Conservation (phyloP, 108 stramenopile species). For the Nitzschia inconspicua region DNA sequence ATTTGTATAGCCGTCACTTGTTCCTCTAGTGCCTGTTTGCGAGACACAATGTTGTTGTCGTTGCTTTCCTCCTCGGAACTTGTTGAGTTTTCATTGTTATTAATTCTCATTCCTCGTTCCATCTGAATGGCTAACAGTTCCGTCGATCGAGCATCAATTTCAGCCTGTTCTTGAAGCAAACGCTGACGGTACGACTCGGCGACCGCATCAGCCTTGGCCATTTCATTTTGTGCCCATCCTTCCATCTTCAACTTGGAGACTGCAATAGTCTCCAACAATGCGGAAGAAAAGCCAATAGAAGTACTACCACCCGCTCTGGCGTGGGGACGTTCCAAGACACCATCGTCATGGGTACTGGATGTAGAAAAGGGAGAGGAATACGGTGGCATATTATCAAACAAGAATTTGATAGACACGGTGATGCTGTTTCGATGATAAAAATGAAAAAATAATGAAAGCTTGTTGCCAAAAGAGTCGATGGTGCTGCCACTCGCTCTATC, state of each 20-base stretch:
- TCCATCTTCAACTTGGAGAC: slow-evolving; percentile 21
- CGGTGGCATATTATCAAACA: too few relatives aligned
- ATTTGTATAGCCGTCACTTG: neutral
- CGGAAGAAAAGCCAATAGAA: slow-evolving; percentile 17
- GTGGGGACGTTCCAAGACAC: too few relatives aligned
- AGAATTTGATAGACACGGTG: too few relatives aligned
- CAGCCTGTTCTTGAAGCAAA: slow-evolving; percentile 18
- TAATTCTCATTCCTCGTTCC: slow-evolving; percentile 25
- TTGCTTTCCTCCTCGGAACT: neutral
- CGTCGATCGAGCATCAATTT: slow-evolving; percentile 22
- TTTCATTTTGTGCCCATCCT: slow-evolving; percentile 27
- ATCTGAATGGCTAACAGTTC: slow-evolving; percentile 20
- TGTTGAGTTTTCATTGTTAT: neutral
- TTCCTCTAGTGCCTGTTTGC: slow-evolving; percentile 18
- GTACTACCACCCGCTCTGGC: too few relatives aligned
- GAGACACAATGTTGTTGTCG: slow-evolving; percentile 10
- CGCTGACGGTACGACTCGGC: slow-evolving; percentile 36
- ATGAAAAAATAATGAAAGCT: too few relatives aligned
- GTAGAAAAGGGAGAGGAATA: too few relatives aligned
- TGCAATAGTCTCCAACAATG: slow-evolving; percentile 17
- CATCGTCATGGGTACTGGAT: too few relatives aligned
- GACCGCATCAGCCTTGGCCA: slow-evolving; percentile 34
- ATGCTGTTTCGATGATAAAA: too few relatives aligned
- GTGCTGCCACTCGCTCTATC: too few relatives aligned
- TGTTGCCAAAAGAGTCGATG: too few relatives aligned